Percentiles rank a stretch among this genome's conserved stretches.
phyloP scores from a whole-genome alignment of 2,329 filamentous ascomycete species.

The Malbranchea zuffiana region DNA sequence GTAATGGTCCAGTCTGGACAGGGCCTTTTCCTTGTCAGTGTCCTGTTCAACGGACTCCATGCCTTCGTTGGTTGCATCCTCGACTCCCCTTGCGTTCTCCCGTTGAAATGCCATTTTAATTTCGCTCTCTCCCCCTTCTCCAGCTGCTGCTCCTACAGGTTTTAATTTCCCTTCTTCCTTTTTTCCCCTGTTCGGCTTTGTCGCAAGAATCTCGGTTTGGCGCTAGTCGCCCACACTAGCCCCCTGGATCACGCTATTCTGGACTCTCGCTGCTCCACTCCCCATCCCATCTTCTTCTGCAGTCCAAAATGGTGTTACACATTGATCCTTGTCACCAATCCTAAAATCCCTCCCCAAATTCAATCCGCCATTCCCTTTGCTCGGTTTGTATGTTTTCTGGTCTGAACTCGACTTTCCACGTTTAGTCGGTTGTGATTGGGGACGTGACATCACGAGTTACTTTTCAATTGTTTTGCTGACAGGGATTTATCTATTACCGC shows the following conservation, averaged over 20 bases:
- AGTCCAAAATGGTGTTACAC: not conserved
- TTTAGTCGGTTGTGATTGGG: too few relatives aligned
- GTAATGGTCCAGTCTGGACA: conserved; percentile 10
- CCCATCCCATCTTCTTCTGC: too few relatives aligned
- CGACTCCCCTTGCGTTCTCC: not conserved
- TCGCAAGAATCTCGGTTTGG: too few relatives aligned
- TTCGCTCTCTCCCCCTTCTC: not conserved
- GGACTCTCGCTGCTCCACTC: too few relatives aligned
- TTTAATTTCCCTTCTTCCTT: conserved; percentile 8
- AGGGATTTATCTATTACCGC: not conserved
- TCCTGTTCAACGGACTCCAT: conserved; percentile 2
- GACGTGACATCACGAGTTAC: too few relatives aligned
- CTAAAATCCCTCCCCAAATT: too few relatives aligned
- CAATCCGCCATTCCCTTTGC: too few relatives aligned
- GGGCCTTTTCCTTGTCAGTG: conserved; percentile 3
- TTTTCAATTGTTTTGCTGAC: too few relatives aligned
- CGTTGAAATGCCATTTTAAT: not conserved
- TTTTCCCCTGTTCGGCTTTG: conserved; percentile 2
- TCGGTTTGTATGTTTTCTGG: too few relatives aligned
- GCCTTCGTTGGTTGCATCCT: conserved; percentile 12
- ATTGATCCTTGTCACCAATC: conserved; percentile 8
- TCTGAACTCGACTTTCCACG: too few relatives aligned
- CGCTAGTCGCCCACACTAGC: too few relatives aligned
- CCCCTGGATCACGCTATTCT: too few relatives aligned
- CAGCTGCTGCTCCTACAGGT: not conserved